Base-by-base conservation (phyloP, 768 basidiomycete genomes). In the Saitozyma podzolica region DNA sequence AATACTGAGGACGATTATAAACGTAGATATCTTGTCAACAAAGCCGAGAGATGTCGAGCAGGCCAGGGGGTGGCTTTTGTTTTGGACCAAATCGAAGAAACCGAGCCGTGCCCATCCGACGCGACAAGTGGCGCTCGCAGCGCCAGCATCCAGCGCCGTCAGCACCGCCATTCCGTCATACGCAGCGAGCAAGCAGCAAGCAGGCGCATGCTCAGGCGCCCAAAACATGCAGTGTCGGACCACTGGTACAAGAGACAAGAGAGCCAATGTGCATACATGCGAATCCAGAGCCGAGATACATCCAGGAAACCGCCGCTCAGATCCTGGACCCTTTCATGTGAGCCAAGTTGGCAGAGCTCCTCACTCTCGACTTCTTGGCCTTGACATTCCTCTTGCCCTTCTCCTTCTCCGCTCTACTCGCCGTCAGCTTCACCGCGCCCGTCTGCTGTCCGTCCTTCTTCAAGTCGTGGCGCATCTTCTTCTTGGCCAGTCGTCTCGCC, bases 401-500 rank as follows among this genome's bases (percentile, higher is more conserved):
- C 0, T 66, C 59, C 66, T 68, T 71, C 50, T 73, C 73, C 39
- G 56, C 54, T 45, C 63, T 66, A 8, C 65, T 70, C 50, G 72
- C 59, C 41, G 65, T 71, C 56, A 80, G 55, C 67, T 79, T 78
- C 52, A 79, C 76, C 6, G 74, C 69, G 6, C 74, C 74, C 56
- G 63, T 77, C 54, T 79, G 74, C 39, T 53, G 64, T 29, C 29
- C 29, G 56, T 71, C 70, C 58, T 68, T 67, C 6, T 62, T 62
- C 40, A 61, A 14, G 13, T 47, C 59, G 16, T 41, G 37, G 20
- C 59, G 53, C 53, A 66, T 43, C 80, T 89, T 89, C 81, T 96
- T 96, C 86, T 97, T 96, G 48, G 90, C 92, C 78, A 93, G 75
- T 61, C 95, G 83, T 53, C 95, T 82, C 48, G 88, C 89, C 48